Evolutionary conservation across 495 filamentous ascomycete genomes (phyloP).

Genomic region (Penicillium arizonense): DNA sequence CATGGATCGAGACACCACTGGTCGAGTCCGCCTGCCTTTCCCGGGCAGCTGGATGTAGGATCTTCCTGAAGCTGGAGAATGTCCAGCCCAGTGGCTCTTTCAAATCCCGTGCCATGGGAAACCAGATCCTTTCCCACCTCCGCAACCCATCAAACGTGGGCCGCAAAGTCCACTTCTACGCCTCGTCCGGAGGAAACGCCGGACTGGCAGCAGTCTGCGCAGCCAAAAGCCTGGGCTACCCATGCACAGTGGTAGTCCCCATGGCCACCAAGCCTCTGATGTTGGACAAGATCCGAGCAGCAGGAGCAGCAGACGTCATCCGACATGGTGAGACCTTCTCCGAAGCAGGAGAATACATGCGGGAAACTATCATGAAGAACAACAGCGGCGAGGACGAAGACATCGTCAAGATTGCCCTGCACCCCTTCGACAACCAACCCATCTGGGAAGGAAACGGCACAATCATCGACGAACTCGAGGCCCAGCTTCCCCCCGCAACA

Average conservation of each 20-base stretch:
- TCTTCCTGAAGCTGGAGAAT: slow-evolving; percentile 93
- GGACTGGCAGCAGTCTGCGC: slow-evolving; percentile 88
- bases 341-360: slow-evolving; percentile 74
- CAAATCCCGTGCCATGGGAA: slow-evolving; percentile 88
- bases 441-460: slow-evolving; percentile 81
- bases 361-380: slow-evolving; percentile 56
- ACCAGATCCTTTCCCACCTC: slow-evolving; percentile 66
- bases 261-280: slow-evolving; percentile 64
- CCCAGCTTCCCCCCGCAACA: slow-evolving; percentile 49
- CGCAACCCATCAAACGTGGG: slow-evolving; percentile 36
- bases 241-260: slow-evolving; percentile 82
- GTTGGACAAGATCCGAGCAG: slow-evolving; percentile 66
- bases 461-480: slow-evolving; percentile 69
- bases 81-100: slow-evolving; percentile 92
- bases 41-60: slow-evolving; percentile 67
- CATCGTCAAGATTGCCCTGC: slow-evolving; percentile 75
- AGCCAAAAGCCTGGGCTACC: slow-evolving; percentile 62
- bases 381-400: slow-evolving; percentile 29
- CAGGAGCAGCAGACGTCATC: slow-evolving; percentile 68
- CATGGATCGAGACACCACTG: slow-evolving; percentile 73
- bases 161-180: slow-evolving; percentile 73
- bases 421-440: slow-evolving; percentile 81
- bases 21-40: slow-evolving; percentile 67
- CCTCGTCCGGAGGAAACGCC: slow-evolving; percentile 85
- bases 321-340: slow-evolving; percentile 70